Evolutionary conservation across 306 rosid species (phyloP), one percentile per base, ranked within the genome.

Genomic region (Sindora glabra): DNA sequence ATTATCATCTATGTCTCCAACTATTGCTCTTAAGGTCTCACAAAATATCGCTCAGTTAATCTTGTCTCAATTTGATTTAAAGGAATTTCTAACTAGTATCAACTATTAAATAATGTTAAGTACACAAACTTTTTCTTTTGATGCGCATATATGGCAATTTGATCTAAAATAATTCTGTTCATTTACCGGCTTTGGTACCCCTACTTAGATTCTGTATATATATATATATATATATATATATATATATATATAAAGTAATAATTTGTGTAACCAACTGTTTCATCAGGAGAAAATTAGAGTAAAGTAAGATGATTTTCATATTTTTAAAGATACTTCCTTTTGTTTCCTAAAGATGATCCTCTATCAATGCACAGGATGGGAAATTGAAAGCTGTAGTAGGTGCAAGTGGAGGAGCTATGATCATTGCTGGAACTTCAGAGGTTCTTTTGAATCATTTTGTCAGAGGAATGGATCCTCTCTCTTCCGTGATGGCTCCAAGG

Each of bases 1-100:
- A 1, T 64, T 88, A 27, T 88, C 96, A 23, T 83, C 96, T 61
- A 88, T 91, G 98, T 27, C 96, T 13, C 98, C 98, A 16, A 72
- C 86, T 13, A 88, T 91, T 49, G 81, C 56, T 66, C 74, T 88
- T 7, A 81, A 88, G 96, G 98, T 87, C 63, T 22, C 37, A 29
- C 64, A 14, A 58, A 8, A 45, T 10, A 60, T 59, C 46, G 21
- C 18, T 27, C 16, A 44, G 40, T 61, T 48, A 16, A 61, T 8
- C 47, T 47, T 9, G 58, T 37, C 25, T 57, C 22, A 17, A 14
- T 58, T 68, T 17, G 22, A 37, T 57, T 41, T 33, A 37, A 22
- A 49, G 39, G 19, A 42, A 58, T 19, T 37, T n/a, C n/a, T n/a
- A n/a, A n/a, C n/a, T n/a, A n/a, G n/a, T n/a, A n/a, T n/a, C n/a